Conservation (phyloP, 2,329 filamentous ascomycete genomes). For the Paracoccidioides brasiliensis region DNA sequence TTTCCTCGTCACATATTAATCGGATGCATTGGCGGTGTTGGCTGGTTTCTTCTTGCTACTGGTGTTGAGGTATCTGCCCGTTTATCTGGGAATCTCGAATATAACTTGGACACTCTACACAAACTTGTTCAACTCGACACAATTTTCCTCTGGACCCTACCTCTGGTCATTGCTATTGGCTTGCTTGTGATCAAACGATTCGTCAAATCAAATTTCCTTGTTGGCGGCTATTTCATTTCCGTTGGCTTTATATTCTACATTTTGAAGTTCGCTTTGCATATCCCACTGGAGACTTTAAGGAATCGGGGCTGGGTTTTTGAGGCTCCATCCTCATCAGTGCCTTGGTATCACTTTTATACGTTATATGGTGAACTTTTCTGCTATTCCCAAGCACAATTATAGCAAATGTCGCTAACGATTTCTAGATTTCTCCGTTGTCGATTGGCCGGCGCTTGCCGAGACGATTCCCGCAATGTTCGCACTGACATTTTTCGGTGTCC, state of each 20-base stretch:
- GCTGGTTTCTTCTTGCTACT: constrained; percentile 84
- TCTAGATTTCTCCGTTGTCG: constrained; percentile 63
- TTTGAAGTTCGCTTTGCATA: constrained; percentile 39
- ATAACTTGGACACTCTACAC: constrained; percentile 61
- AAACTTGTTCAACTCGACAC: constrained; percentile 63
- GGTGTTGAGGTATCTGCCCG: constrained; percentile 88
- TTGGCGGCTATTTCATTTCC: constrained; percentile 77
- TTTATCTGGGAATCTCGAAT: constrained; percentile 71
- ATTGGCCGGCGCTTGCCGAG: constrained; percentile 71
- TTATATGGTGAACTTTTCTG: constrained; percentile 60
- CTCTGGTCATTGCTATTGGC: constrained; percentile 60
- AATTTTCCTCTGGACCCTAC: constrained; percentile 68
- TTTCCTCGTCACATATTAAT: constrained; percentile 94
- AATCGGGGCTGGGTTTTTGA: constrained; percentile 81
- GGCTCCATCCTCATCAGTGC: constrained; percentile 67
- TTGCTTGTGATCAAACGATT: constrained; percentile 66
- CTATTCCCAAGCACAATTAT: neutral
- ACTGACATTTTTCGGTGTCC: constrained; percentile 88
- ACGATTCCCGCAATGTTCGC: constrained; percentile 92
- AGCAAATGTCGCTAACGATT: constrained; percentile 8
- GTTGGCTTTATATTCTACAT: constrained; percentile 50
- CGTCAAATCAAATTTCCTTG: constrained; percentile 68
- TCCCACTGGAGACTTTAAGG: constrained; percentile 56
- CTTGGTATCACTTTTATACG: constrained; percentile 97
- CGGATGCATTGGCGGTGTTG: constrained; percentile 92